A percentile compares a stretch with the other conserved stretches of the same genome.
phyloP scores from a whole-genome alignment of 805 yeast species.

The Candida stauntonica region DNA sequence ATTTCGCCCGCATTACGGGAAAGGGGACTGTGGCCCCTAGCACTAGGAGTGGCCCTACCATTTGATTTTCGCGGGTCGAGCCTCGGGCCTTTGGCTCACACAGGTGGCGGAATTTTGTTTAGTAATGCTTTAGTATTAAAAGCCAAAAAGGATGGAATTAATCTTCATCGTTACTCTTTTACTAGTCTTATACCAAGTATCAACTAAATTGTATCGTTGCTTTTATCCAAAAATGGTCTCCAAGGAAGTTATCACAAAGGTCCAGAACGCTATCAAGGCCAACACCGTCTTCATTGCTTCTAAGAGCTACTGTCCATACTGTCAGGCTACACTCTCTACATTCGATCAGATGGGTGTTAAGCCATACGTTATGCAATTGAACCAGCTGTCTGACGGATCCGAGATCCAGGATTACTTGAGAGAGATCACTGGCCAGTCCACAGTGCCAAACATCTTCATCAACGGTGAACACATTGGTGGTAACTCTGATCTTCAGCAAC shows the following conservation, averaged over 20 bases:
- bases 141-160: background rate
- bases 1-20: too few species aligned
- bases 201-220: constrained; percentile 2
- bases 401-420: constrained; percentile 77
- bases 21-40: too few species aligned
- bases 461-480: constrained; percentile 95
- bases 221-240: constrained; percentile 45
- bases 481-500: constrained; percentile 78
- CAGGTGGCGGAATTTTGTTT: too few species aligned
- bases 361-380: constrained; percentile 41
- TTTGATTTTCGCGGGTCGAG: too few species aligned
- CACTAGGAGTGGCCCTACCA: too few species aligned
- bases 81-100: too few species aligned
- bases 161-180: background rate
- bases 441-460: constrained; percentile 92
- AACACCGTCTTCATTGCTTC: constrained; percentile 79
- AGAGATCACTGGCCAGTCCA: constrained; percentile 80
- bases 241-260: constrained; percentile 51
- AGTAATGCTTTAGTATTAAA: too few species aligned
- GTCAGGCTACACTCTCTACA: constrained; percentile 42
- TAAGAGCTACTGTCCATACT: constrained; percentile 70
- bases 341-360: constrained; percentile 38
- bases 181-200: constrained; percentile 2
- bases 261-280: constrained; percentile 57
- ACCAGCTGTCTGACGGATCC: constrained; percentile 63